Evolutionary conservation across 2,329 filamentous ascomycete species (phyloP), one percentile per base, ranked within the genome.

Genomic region (Trichoderma citrinoviride): DNA sequence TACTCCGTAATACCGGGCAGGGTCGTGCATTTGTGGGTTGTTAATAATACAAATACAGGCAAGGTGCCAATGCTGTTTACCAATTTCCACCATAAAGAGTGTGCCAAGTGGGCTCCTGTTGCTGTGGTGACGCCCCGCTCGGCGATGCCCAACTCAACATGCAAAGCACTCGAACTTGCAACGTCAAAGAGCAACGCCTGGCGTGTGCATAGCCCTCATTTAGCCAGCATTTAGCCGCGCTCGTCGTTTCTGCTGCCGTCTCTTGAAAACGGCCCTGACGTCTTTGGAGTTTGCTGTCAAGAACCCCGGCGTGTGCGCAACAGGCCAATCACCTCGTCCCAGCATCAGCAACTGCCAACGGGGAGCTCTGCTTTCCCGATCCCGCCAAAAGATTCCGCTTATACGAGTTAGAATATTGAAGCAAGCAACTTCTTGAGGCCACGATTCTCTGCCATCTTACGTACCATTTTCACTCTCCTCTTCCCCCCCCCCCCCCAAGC

Each of bases 11-110:
- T 53, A 33, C 58, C 40, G 58, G 58, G 43, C 43, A 43, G 43
- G 27, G 19, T 60, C 65, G 52, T 65, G 61, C 33, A 40, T 54
- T 27, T 56, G 61, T 47, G 52, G 60, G 60, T 62, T 46, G 60
- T 33, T 62, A 61, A 61, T 53, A 52, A 52, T 52, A 12, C 49
- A 33, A 17, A 60, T 29, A 5, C 12, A 14, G 5, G 44, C 19
- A 56, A 43, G 29, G 50, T 64, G 61, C 33, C 17, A 49, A 50
- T 40, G 54, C 67, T 70, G 71, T 73, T 73, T 73, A 73, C 71
- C 63, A 53, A 57, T 64, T 64, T 67, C 71, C 66, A 69, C 66
- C 55, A 65, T 41, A 64, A 70, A 65, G 60, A 53, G 54, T n/a
- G 47, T 50, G 49, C 64, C 61, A 67, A 62, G 43, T 52, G 52